Evolutionary conservation across 768 basidiomycete genomes (phyloP).

Genomic region (Tephrocybe sp.): DNA sequence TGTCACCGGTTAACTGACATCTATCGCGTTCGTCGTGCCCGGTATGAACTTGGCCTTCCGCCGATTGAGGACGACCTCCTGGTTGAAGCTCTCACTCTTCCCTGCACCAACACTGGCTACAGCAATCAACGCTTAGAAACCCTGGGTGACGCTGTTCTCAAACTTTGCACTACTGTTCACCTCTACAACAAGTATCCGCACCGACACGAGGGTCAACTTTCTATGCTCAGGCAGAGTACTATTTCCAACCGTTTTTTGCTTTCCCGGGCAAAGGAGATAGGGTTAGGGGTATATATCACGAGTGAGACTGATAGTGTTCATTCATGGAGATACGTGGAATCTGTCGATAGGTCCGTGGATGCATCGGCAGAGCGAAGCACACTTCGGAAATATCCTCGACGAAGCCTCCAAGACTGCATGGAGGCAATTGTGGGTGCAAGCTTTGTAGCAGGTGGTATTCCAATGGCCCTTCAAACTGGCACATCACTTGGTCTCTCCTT

Average conservation of each 20-base stretch:
- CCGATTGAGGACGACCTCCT: slow-evolving; percentile 56
- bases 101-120: slow-evolving; percentile 59
- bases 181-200: slow-evolving; percentile 75
- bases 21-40: slow-evolving; percentile 57
- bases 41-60: slow-evolving; percentile 59
- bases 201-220: slow-evolving; percentile 83
- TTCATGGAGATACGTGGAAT: slow-evolving; percentile 58
- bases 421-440: slow-evolving; percentile 82
- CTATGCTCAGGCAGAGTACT: slow-evolving; percentile 57
- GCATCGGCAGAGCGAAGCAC: slow-evolving; percentile 28
- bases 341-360: slow-evolving; percentile 32
- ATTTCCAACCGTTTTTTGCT: slow-evolving; percentile 76
- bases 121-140: slow-evolving; percentile 89
- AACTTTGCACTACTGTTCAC: slow-evolving; percentile 74
- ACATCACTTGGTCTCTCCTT: slow-evolving; percentile 66
- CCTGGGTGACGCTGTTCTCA: slow-evolving; percentile 81
- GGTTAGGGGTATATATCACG: slow-evolving; percentile 63
- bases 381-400: slow-evolving; percentile 55
- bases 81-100: slow-evolving; percentile 76
- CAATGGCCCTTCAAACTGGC: slow-evolving; percentile 66
- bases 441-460: slow-evolving; percentile 71
- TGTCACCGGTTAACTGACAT: slow-evolving; percentile 65
- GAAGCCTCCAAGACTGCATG: slow-evolving; percentile 86
- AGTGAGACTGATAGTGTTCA: slow-evolving; percentile 53
- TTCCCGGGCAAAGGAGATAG: slow-evolving; percentile 60